A percentile compares a stretch with the other conserved stretches of the same genome.
Evolutionary conservation across 441 rosid species (phyloP).

Genomic region (Syzygium syzygioides): DNA sequence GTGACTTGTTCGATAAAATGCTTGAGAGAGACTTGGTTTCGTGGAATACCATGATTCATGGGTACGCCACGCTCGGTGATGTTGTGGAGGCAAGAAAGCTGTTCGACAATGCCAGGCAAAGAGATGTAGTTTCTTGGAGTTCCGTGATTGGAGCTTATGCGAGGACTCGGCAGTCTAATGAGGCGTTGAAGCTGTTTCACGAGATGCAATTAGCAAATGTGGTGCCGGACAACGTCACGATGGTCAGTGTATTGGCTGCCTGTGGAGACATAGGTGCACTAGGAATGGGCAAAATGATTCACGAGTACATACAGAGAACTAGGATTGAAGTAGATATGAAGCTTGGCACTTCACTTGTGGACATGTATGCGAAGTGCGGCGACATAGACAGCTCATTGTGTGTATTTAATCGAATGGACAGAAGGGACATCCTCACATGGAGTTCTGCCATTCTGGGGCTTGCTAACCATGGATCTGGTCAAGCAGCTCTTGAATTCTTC

Average conservation of each 20-base stretch:
- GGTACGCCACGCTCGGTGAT: neutral
- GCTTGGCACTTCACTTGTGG: slow-evolving; percentile 1
- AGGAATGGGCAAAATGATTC: slow-evolving; percentile 1
- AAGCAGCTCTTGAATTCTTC: neutral
- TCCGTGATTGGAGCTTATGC: slow-evolving; percentile 8
- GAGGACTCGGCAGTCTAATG: neutral
- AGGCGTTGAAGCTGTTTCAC: neutral
- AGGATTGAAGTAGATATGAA: slow-evolving; percentile 1
- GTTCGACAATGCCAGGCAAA: neutral
- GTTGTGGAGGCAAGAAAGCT: neutral
- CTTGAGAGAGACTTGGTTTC: slow-evolving; percentile 1
- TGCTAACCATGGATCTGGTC: neutral
- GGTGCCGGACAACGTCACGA: neutral
- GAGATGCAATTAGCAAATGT: neutral
- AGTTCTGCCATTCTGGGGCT: neutral
- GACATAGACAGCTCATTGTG: neutral
- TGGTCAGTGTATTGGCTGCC: slow-evolving; percentile 3
- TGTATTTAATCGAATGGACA: neutral
- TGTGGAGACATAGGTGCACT: slow-evolving; percentile 4
- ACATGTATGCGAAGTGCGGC: slow-evolving; percentile 6
- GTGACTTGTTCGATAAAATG: slow-evolving; percentile 1
- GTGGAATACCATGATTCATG: slow-evolving; percentile 4
- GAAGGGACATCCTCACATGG: neutral
- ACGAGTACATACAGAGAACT: neutral
- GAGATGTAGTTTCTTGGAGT: slow-evolving; percentile 2